Evolutionary conservation across 768 basidiomycete species (phyloP), one percentile per base, ranked within the genome.

Genomic region (Tylopilus sp.): DNA sequence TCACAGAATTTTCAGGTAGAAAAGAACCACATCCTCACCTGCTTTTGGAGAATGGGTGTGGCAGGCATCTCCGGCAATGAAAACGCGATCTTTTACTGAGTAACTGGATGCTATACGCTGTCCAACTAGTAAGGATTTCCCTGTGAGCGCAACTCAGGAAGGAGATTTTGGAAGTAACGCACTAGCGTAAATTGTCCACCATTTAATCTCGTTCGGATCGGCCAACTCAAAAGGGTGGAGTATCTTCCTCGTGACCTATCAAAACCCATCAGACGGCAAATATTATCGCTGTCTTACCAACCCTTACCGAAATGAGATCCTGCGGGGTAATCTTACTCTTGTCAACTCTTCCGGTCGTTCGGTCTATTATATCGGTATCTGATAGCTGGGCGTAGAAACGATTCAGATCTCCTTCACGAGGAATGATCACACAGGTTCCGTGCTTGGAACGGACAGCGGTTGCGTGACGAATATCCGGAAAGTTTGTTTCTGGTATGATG

Each of bases 161-260:
- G 19, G 16, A 4, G 36, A 13, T 36, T 4, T 33, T 17, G 2
- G 29, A 58, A 40, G 33, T 17, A n/a, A 47, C 83, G 16, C 57
- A 86, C 85, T 81, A 56, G 77, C 78, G 59, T 88, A 90, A 24
- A 85, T 76, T 2, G 86, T 86, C 82, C 82, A 87, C 86, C 86
- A 88, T 26, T 85, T 76, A 28, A 84, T 76, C 13, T 68, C 60
- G 16, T 78, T 71, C n/a, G 36, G n/a, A 4, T 37, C 7, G 19
- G 36, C 7, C 9, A 88, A 69, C 16, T 62, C 69, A 62, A 78
- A 89, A 1, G 87, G 89, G 38, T 76, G 29, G 22, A 50, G 13
- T 24, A 33, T 50, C 40, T 50, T 42, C 30, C 22, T 41, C 4
- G 40, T 17, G 5, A 42, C 21, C 48, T 50, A 19, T n/a, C 8